phyloP scores from a whole-genome alignment of 2,329 filamentous ascomycete species.

The Arthrobotrys sinensis region DNA sequence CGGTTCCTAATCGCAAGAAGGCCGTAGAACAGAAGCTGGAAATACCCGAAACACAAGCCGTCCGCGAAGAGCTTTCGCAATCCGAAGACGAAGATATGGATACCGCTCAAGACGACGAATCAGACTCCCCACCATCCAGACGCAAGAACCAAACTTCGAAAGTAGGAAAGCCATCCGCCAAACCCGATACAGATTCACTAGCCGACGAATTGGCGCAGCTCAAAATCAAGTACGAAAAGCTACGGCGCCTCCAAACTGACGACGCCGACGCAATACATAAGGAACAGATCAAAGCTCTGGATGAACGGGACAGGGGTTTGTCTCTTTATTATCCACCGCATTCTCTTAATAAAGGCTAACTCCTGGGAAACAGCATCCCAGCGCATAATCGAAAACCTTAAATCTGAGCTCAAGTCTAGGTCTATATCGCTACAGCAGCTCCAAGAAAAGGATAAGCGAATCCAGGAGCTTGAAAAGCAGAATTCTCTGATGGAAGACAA shows the following conservation, averaged over 20 bases:
- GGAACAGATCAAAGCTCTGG: slow-evolving; percentile 40
- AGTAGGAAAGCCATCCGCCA: background rate
- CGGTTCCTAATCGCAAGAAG: slow-evolving; percentile 6
- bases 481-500: slow-evolving; percentile 51
- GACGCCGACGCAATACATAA: slow-evolving; percentile 38
- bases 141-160: background rate
- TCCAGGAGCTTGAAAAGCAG: slow-evolving; percentile 48
- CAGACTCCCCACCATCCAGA: background rate
- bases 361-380: slow-evolving; percentile 29
- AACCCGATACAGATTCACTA: background rate
- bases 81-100: slow-evolving; percentile 1
- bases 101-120: slow-evolving; percentile 18
- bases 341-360: background rate
- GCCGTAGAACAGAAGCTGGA: slow-evolving; percentile 11
- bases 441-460: slow-evolving; percentile 38
- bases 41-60: slow-evolving; percentile 49
- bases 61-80: background rate
- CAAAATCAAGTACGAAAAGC: slow-evolving; percentile 47
- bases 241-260: slow-evolving; percentile 43
- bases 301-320: slow-evolving; percentile 49
- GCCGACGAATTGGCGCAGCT: slow-evolving; percentile 43
- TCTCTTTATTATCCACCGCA: background rate
- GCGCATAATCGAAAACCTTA: slow-evolving; percentile 51
- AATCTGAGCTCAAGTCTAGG: slow-evolving; percentile 32
- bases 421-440: slow-evolving; percentile 29